Evolutionary conservation across 805 yeast genomes (phyloP).

Genomic region (Cyberlindnera veronae): DNA sequence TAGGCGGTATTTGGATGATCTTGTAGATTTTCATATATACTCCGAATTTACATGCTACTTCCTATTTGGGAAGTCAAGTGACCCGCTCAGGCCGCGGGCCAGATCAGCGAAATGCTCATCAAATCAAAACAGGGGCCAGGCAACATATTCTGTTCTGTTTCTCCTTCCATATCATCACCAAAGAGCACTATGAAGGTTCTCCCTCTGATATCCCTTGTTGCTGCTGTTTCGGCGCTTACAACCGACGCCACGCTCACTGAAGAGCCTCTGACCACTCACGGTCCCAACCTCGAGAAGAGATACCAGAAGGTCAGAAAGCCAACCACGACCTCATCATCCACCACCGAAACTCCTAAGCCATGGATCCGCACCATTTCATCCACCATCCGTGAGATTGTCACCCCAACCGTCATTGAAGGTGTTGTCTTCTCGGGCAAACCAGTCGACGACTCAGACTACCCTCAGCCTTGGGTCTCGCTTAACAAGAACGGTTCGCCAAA

Average conservation of each 20-base stretch:
- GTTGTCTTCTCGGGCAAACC: constrained; percentile 51
- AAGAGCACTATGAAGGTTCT: constrained; percentile 2
- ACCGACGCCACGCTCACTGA: constrained; percentile 5
- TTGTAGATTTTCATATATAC: constrained; percentile 28
- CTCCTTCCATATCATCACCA: background rate
- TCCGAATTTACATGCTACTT: background rate
- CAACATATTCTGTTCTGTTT: too few species aligned
- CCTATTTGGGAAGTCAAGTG: constrained; percentile 1
- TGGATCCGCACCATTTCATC: constrained; percentile 74
- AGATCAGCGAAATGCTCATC: background rate
- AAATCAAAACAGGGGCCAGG: constrained; percentile 5
- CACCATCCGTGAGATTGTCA: constrained; percentile 55
- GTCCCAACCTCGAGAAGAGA: constrained; percentile 21
- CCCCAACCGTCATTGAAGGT: constrained; percentile 61
- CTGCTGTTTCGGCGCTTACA: constrained; percentile 3
- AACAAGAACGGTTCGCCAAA: constrained; percentile 76
- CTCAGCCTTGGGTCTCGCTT: constrained; percentile 79
- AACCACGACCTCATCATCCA: constrained; percentile 27
- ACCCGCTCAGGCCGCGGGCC: constrained; percentile 6
- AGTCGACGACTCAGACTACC: constrained; percentile 49
- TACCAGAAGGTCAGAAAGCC: constrained; percentile 30
- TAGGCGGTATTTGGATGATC: constrained; percentile 79
- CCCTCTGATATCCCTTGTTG: background rate
- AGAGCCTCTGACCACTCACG: constrained; percentile 3
- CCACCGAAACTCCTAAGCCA: constrained; percentile 45